phyloP scores from a whole-genome alignment of 2,329 filamentous ascomycete species.

The Apiospora aurea region DNA sequence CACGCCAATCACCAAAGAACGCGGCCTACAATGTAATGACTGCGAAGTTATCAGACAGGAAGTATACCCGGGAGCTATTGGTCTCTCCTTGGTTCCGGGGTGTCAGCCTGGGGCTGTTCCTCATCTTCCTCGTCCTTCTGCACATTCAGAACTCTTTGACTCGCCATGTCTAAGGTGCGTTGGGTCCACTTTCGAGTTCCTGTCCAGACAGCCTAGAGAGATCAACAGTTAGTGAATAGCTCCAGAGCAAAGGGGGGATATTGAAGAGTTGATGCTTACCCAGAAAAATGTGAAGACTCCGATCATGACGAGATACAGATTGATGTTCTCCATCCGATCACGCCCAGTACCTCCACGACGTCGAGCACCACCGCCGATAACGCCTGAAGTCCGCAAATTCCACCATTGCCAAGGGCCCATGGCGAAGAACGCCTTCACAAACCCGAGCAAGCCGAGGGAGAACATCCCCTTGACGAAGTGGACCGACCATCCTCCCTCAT shows the following conservation, averaged over 20 bases:
- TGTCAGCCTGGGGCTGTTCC: slow-evolving; percentile 40
- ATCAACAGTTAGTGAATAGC: slow-evolving; percentile 22
- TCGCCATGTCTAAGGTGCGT: slow-evolving; percentile 75
- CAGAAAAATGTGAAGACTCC: slow-evolving; percentile 81
- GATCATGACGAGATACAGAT: slow-evolving; percentile 79
- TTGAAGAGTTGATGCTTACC: slow-evolving; percentile 57
- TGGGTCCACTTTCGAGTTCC: slow-evolving; percentile 77
- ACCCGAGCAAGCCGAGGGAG: slow-evolving; percentile 86
- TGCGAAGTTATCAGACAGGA: neutral
- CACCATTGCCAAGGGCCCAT: slow-evolving; percentile 80
- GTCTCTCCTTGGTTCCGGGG: slow-evolving; percentile 32
- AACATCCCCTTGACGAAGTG: slow-evolving; percentile 91
- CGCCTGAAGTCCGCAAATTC: slow-evolving; percentile 70
- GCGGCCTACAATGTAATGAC: neutral
- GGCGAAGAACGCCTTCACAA: slow-evolving; percentile 79
- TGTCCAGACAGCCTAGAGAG: slow-evolving; percentile 76
- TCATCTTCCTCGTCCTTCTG: slow-evolving; percentile 61
- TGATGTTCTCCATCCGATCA: slow-evolving; percentile 79
- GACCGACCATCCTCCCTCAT: slow-evolving; percentile 69
- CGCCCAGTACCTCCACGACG: slow-evolving; percentile 71
- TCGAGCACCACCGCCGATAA: slow-evolving; percentile 58
- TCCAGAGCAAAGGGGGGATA: slow-evolving; percentile 14
- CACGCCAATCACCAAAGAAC: neutral
- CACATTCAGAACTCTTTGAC: slow-evolving; percentile 85
- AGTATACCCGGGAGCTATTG: slow-evolving; percentile 26